These are phyloP conservation scores for Cicer judaicum DNA, from an alignment of 306 rosid genomes.

Conservation along the genomic window DNA sequence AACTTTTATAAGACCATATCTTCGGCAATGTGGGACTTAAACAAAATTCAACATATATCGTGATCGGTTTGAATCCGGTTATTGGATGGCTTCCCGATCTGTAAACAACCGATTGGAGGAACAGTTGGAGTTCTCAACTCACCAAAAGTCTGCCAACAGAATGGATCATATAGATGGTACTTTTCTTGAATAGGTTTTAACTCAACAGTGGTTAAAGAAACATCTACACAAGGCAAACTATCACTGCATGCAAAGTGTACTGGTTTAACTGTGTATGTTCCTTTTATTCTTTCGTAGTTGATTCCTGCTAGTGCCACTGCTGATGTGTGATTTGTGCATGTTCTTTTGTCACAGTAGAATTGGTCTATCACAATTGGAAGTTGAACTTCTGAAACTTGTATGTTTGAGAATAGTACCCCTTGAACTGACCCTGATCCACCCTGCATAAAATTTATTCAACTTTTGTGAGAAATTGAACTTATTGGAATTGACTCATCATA, in stretches of 20 bases:
- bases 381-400: slow-evolving; percentile 87
- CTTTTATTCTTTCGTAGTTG: slow-evolving; percentile 84
- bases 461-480: neutral
- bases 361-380: slow-evolving; percentile 96
- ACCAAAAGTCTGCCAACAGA: slow-evolving; percentile 95
- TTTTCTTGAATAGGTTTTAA: slow-evolving; percentile 78
- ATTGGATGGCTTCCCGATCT: slow-evolving; percentile 81
- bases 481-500: slow-evolving; percentile 9
- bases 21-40: too few species aligned
- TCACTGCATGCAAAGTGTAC: slow-evolving; percentile 97
- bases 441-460: slow-evolving; percentile 53
- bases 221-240: slow-evolving; percentile 81
- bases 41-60: slow-evolving; percentile 58
- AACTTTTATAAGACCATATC: too few species aligned
- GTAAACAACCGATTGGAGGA: slow-evolving; percentile 85
- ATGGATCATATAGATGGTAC: slow-evolving; percentile 79
- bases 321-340: slow-evolving; percentile 75
- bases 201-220: slow-evolving; percentile 75
- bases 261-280: slow-evolving; percentile 88
- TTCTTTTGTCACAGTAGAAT: slow-evolving; percentile 85
- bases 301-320: slow-evolving; percentile 92
- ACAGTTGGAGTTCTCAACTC: slow-evolving; percentile 78
- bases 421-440: slow-evolving; percentile 96
- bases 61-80: slow-evolving; percentile 73
- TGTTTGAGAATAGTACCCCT: slow-evolving; percentile 87